A percentile compares a stretch with the other conserved stretches of the same genome.
Evolutionary conservation across 176 grass and related monocot genomes (phyloP).

Genomic region (Elaeis guineensis): DNA sequence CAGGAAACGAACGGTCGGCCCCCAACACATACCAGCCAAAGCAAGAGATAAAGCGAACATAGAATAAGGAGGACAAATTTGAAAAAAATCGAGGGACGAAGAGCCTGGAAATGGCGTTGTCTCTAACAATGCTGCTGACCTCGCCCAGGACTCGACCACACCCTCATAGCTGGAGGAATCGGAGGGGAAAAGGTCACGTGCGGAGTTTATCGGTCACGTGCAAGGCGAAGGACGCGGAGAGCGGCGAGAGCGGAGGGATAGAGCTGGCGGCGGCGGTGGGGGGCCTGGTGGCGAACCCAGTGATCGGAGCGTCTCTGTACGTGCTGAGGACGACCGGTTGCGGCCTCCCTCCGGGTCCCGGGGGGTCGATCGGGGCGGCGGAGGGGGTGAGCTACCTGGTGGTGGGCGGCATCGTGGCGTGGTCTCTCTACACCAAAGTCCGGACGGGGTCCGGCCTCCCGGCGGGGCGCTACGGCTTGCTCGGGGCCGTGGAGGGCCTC

Average conservation of each 20-base stretch:
- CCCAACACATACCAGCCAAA: no score
- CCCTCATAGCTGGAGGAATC: no score
- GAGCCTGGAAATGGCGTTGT: no score
- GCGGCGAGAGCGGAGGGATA: constrained; percentile 20
- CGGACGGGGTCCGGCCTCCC: constrained; percentile 67
- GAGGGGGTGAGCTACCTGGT: constrained; percentile 82
- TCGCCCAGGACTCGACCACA: no score
- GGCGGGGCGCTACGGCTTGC: constrained; percentile 55
- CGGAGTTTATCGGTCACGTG: constrained; percentile 2
- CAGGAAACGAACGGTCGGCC: no score
- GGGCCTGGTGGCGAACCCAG: constrained; percentile 39
- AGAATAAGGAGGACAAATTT: no score
- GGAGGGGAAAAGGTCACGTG: no score
- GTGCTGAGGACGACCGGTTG: constrained; percentile 64
- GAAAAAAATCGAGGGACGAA: no score
- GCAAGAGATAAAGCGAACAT: no score
- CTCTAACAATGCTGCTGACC: no score
- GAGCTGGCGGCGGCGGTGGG: constrained; percentile 31
- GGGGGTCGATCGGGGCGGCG: constrained; percentile 50
- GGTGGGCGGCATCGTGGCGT: constrained; percentile 48
- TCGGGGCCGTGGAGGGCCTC: constrained; percentile 67
- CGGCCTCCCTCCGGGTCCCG: constrained; percentile 59
- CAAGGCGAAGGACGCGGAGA: constrained; percentile 33
- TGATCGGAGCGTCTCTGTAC: constrained; percentile 70
- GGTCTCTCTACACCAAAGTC: constrained; percentile 67